phyloP scores from a whole-genome alignment of 108 stramenopile genomes.

The Skeletonema menzelii region DNA sequence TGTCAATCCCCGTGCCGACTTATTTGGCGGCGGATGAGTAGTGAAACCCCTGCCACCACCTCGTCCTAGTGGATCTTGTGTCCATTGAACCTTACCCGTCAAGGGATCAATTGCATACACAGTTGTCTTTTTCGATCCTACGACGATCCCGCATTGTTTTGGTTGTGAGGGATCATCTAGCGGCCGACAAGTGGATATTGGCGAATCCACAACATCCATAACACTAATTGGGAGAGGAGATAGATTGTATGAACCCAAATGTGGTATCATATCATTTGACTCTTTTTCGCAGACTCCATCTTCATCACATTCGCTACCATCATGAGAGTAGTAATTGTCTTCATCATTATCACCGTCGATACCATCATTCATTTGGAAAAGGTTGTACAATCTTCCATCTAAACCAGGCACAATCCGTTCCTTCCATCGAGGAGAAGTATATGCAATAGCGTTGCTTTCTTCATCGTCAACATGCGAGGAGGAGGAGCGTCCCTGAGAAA shows the following conservation, averaged over 20 bases:
- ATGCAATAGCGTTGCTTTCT: background rate
- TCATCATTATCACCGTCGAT: constrained; percentile 15
- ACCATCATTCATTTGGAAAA: constrained; percentile 14
- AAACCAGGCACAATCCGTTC: constrained; percentile 69
- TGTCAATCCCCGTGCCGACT: constrained; percentile 13
- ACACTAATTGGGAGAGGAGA: constrained; percentile 48
- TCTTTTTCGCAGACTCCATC: background rate
- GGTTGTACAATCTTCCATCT: constrained; percentile 70
- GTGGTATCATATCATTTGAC: constrained; percentile 2
- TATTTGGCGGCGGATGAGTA: constrained; percentile 15
- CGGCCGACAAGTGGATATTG: constrained; percentile 55
- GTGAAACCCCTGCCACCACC: constrained; percentile 32
- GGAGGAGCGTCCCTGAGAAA: background rate
- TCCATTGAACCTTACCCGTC: constrained; percentile 68
- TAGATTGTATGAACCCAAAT: constrained; percentile 15
- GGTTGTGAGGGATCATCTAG: constrained; percentile 11
- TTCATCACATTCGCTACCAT: background rate
- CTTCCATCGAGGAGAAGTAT: constrained; percentile 11
- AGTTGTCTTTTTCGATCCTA: constrained; percentile 71
- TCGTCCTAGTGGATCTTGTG: constrained; percentile 36
- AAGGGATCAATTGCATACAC: constrained; percentile 64
- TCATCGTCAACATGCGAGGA: background rate
- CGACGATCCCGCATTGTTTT: constrained; percentile 74
- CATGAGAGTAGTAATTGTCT: constrained; percentile 14
- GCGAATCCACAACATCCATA: constrained; percentile 60